Percentiles rank a stretch among this genome's conserved stretches.
Evolutionary conservation across 805 yeast species (phyloP).

Genomic region (Barnettozyma botsteinii): DNA sequence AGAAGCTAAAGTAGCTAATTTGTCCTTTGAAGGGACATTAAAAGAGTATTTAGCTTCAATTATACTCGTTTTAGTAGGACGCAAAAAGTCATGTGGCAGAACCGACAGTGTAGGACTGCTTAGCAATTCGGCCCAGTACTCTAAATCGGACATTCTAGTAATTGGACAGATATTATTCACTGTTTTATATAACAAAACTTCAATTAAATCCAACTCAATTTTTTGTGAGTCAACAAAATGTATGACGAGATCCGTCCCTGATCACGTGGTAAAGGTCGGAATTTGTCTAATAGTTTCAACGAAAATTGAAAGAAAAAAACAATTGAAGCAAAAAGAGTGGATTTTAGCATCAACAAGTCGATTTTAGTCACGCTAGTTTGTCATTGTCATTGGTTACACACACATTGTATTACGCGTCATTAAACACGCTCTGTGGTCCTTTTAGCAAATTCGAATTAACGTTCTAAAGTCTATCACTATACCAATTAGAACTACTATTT

Average conservation of each 20-base stretch:
- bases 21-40: constrained; percentile 25
- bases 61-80: constrained; percentile 63
- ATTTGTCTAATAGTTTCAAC: not conserved
- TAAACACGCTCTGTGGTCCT: too few species aligned
- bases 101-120: constrained; percentile 82
- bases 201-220: too few species aligned
- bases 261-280: not conserved
- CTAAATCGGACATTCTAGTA: constrained; percentile 25
- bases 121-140: constrained; percentile 60
- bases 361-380: not conserved
- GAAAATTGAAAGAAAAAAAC: constrained; percentile 2
- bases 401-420: too few species aligned
- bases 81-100: constrained; percentile 80
- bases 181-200: too few species aligned
- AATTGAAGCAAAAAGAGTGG: not conserved
- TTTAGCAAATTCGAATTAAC: not conserved
- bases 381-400: too few species aligned
- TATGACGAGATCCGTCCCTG: not conserved
- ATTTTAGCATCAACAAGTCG: not conserved
- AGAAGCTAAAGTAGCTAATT: constrained; percentile 18
- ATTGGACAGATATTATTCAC: too few species aligned
- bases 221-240: not conserved
- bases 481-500: not conserved
- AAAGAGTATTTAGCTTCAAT: constrained; percentile 53
- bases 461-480: not conserved